A percentile compares a stretch with the other conserved stretches of the same genome.
phyloP scores from a whole-genome alignment of 345 rosid genomes.

The Brassica carinata region DNA sequence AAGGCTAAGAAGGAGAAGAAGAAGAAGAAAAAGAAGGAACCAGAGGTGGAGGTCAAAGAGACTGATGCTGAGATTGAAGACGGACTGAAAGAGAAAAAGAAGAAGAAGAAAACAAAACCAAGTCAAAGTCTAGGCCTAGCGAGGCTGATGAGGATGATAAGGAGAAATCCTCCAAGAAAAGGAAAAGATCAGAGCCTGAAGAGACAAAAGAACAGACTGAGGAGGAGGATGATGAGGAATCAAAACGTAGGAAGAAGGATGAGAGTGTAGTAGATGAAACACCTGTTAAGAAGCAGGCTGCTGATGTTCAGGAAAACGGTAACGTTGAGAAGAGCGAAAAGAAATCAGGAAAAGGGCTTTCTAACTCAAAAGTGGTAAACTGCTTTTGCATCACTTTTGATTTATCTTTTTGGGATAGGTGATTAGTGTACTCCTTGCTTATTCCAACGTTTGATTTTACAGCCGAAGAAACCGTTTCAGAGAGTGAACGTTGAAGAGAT shows the following conservation, averaged over 20 bases:
- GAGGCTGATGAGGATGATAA: slow-evolving; percentile 33
- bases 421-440: slow-evolving; percentile 22
- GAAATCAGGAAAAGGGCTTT: slow-evolving; percentile 46
- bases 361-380: slow-evolving; percentile 67
- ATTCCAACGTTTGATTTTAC: slow-evolving; percentile 9
- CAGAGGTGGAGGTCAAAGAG: slow-evolving; percentile 37
- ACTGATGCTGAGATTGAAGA: slow-evolving; percentile 34
- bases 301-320: slow-evolving; percentile 43
- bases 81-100: slow-evolving; percentile 44
- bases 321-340: slow-evolving; percentile 42
- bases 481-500: slow-evolving; percentile 79
- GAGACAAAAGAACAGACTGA: slow-evolving; percentile 41
- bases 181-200: slow-evolving; percentile 65
- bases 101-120: slow-evolving; percentile 48
- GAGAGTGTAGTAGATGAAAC: slow-evolving; percentile 45
- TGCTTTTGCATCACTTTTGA: neutral
- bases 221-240: slow-evolving; percentile 44
- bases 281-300: slow-evolving; percentile 40
- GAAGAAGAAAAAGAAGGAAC: slow-evolving; percentile 47
- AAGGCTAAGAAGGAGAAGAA: slow-evolving; percentile 19
- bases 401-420: neutral
- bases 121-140: slow-evolving; percentile 33
- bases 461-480: slow-evolving; percentile 85
- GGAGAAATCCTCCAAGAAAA: slow-evolving; percentile 60
- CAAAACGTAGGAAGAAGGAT: slow-evolving; percentile 57